These are phyloP conservation scores for Yamadazyma buinensis DNA, from an alignment of 1,139 yeast species.

Conservation along the genomic window DNA sequence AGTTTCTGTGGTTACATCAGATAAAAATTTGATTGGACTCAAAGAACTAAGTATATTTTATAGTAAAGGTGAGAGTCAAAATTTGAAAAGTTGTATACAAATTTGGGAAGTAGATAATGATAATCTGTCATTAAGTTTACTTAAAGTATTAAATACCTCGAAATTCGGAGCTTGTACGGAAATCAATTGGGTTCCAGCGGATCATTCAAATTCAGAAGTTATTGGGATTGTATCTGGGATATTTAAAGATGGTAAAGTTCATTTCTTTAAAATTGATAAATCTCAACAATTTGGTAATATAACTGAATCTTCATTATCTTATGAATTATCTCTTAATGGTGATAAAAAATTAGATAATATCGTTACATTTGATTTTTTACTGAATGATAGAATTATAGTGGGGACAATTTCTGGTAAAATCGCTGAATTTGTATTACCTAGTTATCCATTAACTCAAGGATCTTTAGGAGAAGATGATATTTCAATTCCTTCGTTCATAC, in stretches of 20 bases:
- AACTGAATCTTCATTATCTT: slow-evolving; percentile 25
- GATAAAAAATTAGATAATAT: slow-evolving; percentile 24
- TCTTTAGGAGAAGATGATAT: slow-evolving; percentile 5
- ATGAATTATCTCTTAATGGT: slow-evolving; percentile 17
- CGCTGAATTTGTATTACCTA: slow-evolving; percentile 53
- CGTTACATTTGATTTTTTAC: slow-evolving; percentile 54
- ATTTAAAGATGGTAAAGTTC: slow-evolving; percentile 62
- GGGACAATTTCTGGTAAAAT: slow-evolving; percentile 68
- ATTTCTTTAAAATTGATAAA: slow-evolving; percentile 41
- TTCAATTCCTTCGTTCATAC: slow-evolving; percentile 46
- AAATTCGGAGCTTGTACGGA: slow-evolving; percentile 52
- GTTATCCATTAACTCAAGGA: slow-evolving; percentile 3
- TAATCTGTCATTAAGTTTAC: slow-evolving; percentile 20
- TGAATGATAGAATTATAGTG: slow-evolving; percentile 46
- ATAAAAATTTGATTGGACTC: slow-evolving; percentile 19
- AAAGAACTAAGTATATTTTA: slow-evolving; percentile 33
- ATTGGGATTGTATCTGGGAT: slow-evolving; percentile 51
- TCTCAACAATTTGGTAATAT: slow-evolving; percentile 18
- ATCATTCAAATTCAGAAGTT: slow-evolving; percentile 15
- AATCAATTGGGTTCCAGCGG: slow-evolving; percentile 48
- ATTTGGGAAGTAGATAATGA: slow-evolving; percentile 42
- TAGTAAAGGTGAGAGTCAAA: slow-evolving; percentile 7
- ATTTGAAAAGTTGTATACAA: slow-evolving; percentile 39
- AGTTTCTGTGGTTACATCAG: slow-evolving; percentile 38
- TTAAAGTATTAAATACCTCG: slow-evolving; percentile 34